A percentile compares a stretch with the other conserved stretches of the same genome.
Conservation (phyloP, 2,329 filamentous ascomycete genomes). For the Annulohypoxylon truncatum region DNA sequence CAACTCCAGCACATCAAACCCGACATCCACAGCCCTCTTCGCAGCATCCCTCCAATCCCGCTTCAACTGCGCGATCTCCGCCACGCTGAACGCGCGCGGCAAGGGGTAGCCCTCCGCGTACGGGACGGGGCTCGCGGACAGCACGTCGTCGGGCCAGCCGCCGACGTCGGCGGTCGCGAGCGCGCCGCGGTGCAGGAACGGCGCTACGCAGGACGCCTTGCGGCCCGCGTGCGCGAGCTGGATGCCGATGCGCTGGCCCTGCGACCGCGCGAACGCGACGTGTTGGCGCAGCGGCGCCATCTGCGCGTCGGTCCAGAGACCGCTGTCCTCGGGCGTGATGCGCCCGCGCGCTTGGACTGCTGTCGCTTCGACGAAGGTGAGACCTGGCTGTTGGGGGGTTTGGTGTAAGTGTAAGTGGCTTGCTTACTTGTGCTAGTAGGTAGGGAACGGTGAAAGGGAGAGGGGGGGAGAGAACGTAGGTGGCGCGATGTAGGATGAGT, state of each 20-base stretch:
- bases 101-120: slow-evolving; percentile 70
- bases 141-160: slow-evolving; percentile 55
- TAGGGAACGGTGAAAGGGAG: too few relatives aligned
- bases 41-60: slow-evolving; percentile 52
- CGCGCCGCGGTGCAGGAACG: slow-evolving; percentile 48
- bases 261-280: slow-evolving; percentile 59
- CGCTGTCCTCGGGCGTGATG: slow-evolving; percentile 76
- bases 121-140: slow-evolving; percentile 67
- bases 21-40: slow-evolving; percentile 56
- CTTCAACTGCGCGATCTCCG: slow-evolving; percentile 53
- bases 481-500: background rate
- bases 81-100: slow-evolving; percentile 51
- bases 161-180: slow-evolving; percentile 48
- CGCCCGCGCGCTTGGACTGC: slow-evolving; percentile 74
- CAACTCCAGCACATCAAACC: slow-evolving; percentile 75
- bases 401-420: background rate
- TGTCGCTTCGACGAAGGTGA: slow-evolving; percentile 76
- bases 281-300: slow-evolving; percentile 60
- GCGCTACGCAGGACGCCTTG: slow-evolving; percentile 53
- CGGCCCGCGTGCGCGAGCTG: slow-evolving; percentile 75
- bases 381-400: slow-evolving; percentile 57
- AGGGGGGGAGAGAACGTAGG: background rate
- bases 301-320: slow-evolving; percentile 79
- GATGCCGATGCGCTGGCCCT: slow-evolving; percentile 74
- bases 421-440: background rate